Base-by-base conservation (phyloP, 192 early-diverging fungal species). In the Chytriomyces confervae region DNA sequence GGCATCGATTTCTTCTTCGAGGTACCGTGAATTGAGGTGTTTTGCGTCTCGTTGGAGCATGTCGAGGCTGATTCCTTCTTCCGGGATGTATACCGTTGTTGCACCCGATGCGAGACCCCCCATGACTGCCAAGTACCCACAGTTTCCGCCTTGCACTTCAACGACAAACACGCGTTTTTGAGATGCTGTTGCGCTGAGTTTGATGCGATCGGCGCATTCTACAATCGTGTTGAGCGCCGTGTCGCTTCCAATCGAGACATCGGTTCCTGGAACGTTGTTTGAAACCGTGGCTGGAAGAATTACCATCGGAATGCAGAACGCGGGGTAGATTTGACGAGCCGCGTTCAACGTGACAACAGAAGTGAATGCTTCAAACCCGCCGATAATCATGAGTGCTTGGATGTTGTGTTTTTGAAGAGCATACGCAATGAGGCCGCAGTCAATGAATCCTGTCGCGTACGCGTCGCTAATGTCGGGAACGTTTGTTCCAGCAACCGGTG, bases 231-330 rank as follows among this genome's bases (percentile, higher is more conserved):
- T 99, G 61, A 97, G 81, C 23, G 94, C 93, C 45, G 97, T 99
- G 75, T 99, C 97, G n/a, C 91, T 88, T 16, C 97, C 97, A 73
- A 99, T 85, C 64, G 94, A 95, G 79, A 88, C 95, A 80, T 99
- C 96, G 0, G 97, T 97, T 13, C 96, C 97, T 4, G 97, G 97
- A 10, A 99, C 96, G 79, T 99, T 99, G 86, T 99, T 99, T 46
- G 93, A 95, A 70, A 99, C 91, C 0, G 97, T 99, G 11, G 97
- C 97, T 6, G 97, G 97, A 7, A 99, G 84, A 68, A 94, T 88
- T 24, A 93, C 89, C 85, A 97, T 95, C 0, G 97, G 97, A 77
- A 99, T 97, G 77, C 93, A 91, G 81, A 99, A 93, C 2, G 94
- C 93, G 50, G 97, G 97, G 79, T 96, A 99, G 77, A 91, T 82